Conservation (phyloP, 1,139 yeast species). For the Candida buenavistaensis region DNA sequence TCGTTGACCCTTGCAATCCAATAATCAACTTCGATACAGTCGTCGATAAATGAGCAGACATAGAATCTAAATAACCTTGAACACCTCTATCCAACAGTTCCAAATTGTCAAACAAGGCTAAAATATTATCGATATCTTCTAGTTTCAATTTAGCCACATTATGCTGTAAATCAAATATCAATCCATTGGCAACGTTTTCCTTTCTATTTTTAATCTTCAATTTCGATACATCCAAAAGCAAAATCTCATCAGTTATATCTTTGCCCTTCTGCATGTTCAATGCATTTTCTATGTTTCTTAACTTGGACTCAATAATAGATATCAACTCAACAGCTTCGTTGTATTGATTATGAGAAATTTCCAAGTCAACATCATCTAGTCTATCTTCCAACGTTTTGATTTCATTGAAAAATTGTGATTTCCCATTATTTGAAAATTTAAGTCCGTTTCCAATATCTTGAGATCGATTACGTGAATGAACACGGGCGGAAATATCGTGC, state of each 20-base stretch:
- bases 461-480: constrained; percentile 56
- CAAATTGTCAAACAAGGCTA: constrained; percentile 38
- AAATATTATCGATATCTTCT: constrained; percentile 33
- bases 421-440: constrained; percentile 18
- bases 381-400: constrained; percentile 59
- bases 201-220: constrained; percentile 40
- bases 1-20: constrained; percentile 47
- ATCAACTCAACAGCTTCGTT: constrained; percentile 55
- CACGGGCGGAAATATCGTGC: constrained; percentile 55
- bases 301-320: constrained; percentile 40
- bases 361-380: constrained; percentile 66
- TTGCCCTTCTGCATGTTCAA: constrained; percentile 8
- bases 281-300: constrained; percentile 24
- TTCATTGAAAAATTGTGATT: constrained; percentile 37
- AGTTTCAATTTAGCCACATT: constrained; percentile 32
- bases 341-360: constrained; percentile 61
- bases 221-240: constrained; percentile 44
- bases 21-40: constrained; percentile 40
- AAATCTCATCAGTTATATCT: constrained; percentile 31
- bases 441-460: constrained; percentile 37
- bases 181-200: constrained; percentile 36
- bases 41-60: constrained; percentile 32
- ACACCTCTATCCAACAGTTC: constrained; percentile 42
- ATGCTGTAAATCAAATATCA: constrained; percentile 40
- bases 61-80: constrained; percentile 35